Evolutionary conservation across 768 basidiomycete genomes (phyloP).

Genomic region (Suillus placidus): DNA sequence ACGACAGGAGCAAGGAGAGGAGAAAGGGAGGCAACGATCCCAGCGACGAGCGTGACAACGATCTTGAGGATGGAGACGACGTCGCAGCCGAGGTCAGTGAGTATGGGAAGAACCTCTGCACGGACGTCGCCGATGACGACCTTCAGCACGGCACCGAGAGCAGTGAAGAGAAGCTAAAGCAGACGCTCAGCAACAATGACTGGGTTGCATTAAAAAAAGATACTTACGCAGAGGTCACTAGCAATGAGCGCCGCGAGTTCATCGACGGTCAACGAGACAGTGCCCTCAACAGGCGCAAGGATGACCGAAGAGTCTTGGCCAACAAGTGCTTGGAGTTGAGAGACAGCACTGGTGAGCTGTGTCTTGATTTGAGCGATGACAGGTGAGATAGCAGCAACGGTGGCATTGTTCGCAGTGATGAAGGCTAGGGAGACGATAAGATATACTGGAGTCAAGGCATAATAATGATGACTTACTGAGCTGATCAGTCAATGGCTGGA

Average conservation of each 20-base stretch:
- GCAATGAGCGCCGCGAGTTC: constrained; percentile 30
- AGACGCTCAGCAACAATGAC: neutral
- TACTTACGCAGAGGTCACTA: constrained; percentile 25
- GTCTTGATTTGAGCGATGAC: constrained; percentile 28
- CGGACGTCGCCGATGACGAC: constrained; percentile 17
- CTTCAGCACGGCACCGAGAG: constrained; percentile 26
- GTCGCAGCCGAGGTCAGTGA: constrained; percentile 23
- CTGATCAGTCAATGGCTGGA: constrained; percentile 18
- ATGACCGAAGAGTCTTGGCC: constrained; percentile 26
- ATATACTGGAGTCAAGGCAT: neutral
- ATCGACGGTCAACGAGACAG: constrained; percentile 27
- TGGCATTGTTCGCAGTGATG: constrained; percentile 27
- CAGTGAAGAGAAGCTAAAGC: constrained; percentile 25
- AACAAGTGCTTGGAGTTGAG: constrained; percentile 29
- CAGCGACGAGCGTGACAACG: constrained; percentile 21
- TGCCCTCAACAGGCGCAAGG: constrained; percentile 26
- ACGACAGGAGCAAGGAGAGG: constrained; percentile 23
- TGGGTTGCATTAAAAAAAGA: too few relatives aligned
- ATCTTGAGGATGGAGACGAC: constrained; percentile 4
- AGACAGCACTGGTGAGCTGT: constrained; percentile 24
- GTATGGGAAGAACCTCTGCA: constrained; percentile 20
- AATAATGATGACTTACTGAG: constrained; percentile 29
- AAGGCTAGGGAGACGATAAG: constrained; percentile 23
- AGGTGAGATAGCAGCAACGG: constrained; percentile 21
- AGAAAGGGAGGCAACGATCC: constrained; percentile 25